Conservation (phyloP, 805 yeast genomes). For the Candida chauliodis region DNA sequence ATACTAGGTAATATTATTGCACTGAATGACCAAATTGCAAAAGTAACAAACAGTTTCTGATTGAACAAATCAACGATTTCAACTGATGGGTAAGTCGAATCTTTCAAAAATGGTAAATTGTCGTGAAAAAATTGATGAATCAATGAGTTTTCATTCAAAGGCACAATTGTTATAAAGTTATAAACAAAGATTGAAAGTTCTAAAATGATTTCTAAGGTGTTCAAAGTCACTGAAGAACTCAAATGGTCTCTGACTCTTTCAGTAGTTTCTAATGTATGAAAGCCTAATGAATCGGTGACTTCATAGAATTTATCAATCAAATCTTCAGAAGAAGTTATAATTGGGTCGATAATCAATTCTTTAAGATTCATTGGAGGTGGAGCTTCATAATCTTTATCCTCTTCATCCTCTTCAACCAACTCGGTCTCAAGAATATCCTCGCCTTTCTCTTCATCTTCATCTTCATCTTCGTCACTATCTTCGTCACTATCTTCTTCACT, state of each 20-base stretch:
- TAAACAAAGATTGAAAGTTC: conserved; percentile 32
- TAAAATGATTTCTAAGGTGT: conserved; percentile 25
- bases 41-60: conserved; percentile 26
- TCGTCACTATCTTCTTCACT: conserved; percentile 17
- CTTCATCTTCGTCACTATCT: conserved; percentile 17
- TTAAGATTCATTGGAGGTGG: conserved; percentile 39
- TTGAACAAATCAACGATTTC: conserved; percentile 35
- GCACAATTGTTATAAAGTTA: conserved; percentile 32
- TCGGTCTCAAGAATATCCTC: conserved; percentile 32
- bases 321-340: conserved; percentile 27
- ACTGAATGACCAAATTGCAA: conserved; percentile 38
- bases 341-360: conserved; percentile 36
- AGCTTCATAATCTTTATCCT: conserved; percentile 33
- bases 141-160: conserved; percentile 31
- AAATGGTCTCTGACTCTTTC: conserved; percentile 38
- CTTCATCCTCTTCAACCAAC: conserved; percentile 31
- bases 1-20: conserved; percentile 41
- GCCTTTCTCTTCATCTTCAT: conserved; percentile 31
- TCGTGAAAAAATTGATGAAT: conserved; percentile 36
- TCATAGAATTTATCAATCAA: conserved; percentile 22
- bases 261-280: conserved; percentile 30
- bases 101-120: conserved; percentile 21
- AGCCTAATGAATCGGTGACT: conserved; percentile 33
- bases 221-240: conserved; percentile 34
- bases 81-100: conserved; percentile 23